Evolutionary conservation across 2,329 filamentous ascomycete genomes (phyloP).

Genomic region (Ploettnerulaceae sp.): DNA sequence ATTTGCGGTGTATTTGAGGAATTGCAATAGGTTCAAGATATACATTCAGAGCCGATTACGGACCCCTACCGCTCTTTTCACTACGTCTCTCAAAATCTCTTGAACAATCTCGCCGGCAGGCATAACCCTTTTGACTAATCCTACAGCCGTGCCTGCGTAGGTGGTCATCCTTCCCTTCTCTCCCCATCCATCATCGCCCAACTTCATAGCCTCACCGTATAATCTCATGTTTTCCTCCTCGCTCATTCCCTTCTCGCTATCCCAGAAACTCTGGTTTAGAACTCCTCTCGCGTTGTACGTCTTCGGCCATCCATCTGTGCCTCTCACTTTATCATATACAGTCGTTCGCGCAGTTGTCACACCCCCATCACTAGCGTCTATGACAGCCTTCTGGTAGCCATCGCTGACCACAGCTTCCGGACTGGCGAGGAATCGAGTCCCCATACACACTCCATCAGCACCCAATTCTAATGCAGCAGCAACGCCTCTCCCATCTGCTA

Average conservation of each 20-base stretch:
- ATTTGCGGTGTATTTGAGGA: no score
- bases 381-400: conserved; percentile 44
- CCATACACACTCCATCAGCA: conserved; percentile 42
- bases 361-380: conserved; percentile 46
- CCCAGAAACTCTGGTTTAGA: conserved; percentile 48
- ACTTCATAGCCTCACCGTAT: conserved; percentile 42
- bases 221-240: conserved; percentile 38
- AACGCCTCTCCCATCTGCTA: conserved; percentile 35
- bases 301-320: conserved; percentile 53
- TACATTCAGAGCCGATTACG: neutral
- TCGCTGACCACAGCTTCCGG: conserved; percentile 42
- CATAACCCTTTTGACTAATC: conserved; percentile 48
- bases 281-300: conserved; percentile 54
- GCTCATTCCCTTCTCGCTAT: conserved; percentile 36
- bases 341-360: conserved; percentile 45
- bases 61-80: neutral
- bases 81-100: conserved; percentile 31
- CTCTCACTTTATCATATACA: conserved; percentile 48
- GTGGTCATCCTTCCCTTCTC: conserved; percentile 50
- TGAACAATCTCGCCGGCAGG: conserved; percentile 48
- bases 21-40: no score
- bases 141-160: conserved; percentile 59
- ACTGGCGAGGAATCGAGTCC: conserved; percentile 45
- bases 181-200: conserved; percentile 49
- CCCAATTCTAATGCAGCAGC: conserved; percentile 36